Evolutionary conservation across 768 basidiomycete genomes (phyloP), one percentile per base, ranked within the genome.

Genomic region (Lentinula boryana): DNA sequence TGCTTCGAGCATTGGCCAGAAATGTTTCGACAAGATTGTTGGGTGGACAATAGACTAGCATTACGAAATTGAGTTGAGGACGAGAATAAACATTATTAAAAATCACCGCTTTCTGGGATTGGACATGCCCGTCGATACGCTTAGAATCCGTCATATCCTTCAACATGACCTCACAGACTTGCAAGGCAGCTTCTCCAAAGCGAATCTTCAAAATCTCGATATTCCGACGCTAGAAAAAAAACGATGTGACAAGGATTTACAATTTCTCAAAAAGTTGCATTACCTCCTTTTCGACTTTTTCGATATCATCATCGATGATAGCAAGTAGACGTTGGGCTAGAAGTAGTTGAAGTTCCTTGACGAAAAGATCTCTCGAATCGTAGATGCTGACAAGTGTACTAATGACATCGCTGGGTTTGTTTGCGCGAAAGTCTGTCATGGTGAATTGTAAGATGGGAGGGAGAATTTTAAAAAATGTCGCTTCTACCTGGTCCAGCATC

Each of bases 161-260:
- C 69, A 98, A 76, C 97, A 99, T 98, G 58, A 99, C 95, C 70
- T 98, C 96, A 77, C 95, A 98, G 5, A 94, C 91, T 70, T 97
- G 94, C 60, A 99, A 73, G 2, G 94, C 87, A 1, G 87, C 80
- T 67, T 98, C 97, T 21, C 97, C 97, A 67, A 99, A 99, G 3
- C 97, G 88, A 59, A 95, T 83, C 76, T 98, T 98, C 63, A 99
- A 75, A 46, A 95, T 91, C 71, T 97, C 95, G 62, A 98, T 86
- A 67, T 93, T 97, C 23, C 89, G 83, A 18, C 95, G 86, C 94
- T 98, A 66, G 9, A 51, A 40, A 40, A 32, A 60, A 1, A 57
- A 5, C 23, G 35, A 21, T 55, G 32, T 18, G 23, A 36, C 9
- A 32, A 15, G 1, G 12, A 31, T 23, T 13, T 44, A 4, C 5